Evolutionary conservation across 2,329 filamentous ascomycete genomes (phyloP).

Genomic region (Myriosclerotinia scirpicola): DNA sequence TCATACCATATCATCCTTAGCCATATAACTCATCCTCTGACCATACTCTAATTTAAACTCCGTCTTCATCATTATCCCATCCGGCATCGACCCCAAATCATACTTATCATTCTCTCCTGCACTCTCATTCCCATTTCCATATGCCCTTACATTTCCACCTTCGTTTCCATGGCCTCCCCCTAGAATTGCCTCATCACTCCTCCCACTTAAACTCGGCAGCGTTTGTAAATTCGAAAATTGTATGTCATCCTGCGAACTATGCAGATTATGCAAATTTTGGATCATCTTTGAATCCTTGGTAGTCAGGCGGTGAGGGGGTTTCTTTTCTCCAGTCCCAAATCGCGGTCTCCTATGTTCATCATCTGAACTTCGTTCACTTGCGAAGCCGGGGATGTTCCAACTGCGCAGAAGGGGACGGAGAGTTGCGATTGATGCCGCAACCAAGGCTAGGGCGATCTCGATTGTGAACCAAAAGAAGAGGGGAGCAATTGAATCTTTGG

Average conservation of each 20-base stretch:
- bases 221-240: not conserved
- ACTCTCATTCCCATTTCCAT: not conserved
- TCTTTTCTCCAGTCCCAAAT: not conserved
- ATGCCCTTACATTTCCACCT: not conserved
- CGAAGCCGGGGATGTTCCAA: not conserved
- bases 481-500: not conserved
- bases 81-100: not conserved
- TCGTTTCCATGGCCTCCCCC: too few relatives aligned
- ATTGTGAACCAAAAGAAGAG: not conserved
- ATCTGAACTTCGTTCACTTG: not conserved
- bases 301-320: too few relatives aligned
- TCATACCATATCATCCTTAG: not conserved
- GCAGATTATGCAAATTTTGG: too few relatives aligned
- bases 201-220: not conserved
- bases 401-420: conserved; percentile 13
- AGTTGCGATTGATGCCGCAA: conserved; percentile 11
- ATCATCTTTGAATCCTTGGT: too few relatives aligned
- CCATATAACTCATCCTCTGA: not conserved
- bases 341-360: not conserved
- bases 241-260: not conserved
- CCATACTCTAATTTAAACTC: not conserved
- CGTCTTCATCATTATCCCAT: not conserved
- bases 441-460: conserved; percentile 9
- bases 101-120: not conserved
- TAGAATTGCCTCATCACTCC: not conserved